Evolutionary conservation across 148 eudicot genomes (phyloP).

Genomic region (Nepenthes gracilis): DNA sequence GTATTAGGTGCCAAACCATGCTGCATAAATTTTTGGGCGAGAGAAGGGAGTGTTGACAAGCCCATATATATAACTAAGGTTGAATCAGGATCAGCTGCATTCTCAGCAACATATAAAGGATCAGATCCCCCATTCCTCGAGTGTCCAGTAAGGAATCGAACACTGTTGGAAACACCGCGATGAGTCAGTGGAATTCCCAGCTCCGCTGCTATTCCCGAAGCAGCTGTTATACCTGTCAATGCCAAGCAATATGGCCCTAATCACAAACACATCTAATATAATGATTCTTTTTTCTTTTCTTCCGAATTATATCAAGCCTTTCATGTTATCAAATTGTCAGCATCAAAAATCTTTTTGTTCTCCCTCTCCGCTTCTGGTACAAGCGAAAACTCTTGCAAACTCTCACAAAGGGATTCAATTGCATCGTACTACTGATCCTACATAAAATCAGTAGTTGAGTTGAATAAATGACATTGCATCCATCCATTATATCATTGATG

Average conservation of each 20-base stretch:
- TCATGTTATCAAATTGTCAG: too few species aligned
- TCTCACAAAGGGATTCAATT: not conserved
- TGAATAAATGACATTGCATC: too few species aligned
- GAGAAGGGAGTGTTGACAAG: conserved; percentile 86
- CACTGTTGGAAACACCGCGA: conserved; percentile 84
- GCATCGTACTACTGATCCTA: too few species aligned
- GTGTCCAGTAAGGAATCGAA: conserved; percentile 90
- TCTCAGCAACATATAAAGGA: conserved; percentile 78
- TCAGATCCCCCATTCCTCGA: conserved; percentile 91
- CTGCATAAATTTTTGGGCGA: conserved; percentile 59
- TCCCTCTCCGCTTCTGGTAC: too few species aligned
- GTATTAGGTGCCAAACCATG: conserved; percentile 73
- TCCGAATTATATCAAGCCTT: too few species aligned
- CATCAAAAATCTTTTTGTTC: not conserved
- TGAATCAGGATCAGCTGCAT: conserved; percentile 91
- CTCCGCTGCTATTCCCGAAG: conserved; percentile 96
- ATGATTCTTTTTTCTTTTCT: not conserved
- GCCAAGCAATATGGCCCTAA: conserved; percentile 5
- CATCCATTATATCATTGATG: too few species aligned
- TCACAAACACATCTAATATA: not conserved
- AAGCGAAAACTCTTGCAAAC: not conserved
- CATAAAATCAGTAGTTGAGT: too few species aligned
- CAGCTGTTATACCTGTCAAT: conserved; percentile 91
- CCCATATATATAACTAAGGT: conserved; percentile 98
- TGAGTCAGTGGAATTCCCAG: conserved; percentile 92